A percentile compares a stretch with the other conserved stretches of the same genome.
These are phyloP conservation scores for Cyberlindnera meyerae DNA, from an alignment of 805 yeast genomes.

Conservation along the genomic window DNA sequence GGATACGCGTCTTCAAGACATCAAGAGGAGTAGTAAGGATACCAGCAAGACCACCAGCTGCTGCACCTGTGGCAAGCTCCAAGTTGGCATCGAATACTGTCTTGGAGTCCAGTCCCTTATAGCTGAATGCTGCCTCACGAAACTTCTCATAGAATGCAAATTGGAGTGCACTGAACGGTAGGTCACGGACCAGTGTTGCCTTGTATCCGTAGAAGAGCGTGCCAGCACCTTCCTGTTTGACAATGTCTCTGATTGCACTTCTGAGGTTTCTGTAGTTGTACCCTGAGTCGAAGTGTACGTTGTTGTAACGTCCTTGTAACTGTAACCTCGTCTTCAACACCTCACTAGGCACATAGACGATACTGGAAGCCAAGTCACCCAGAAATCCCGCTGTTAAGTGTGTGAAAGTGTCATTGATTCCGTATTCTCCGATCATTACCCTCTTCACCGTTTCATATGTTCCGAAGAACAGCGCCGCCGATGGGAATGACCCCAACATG, in stretches of 20 bases:
- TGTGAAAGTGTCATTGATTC: conserved; percentile 70
- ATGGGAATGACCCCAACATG: conserved; percentile 86
- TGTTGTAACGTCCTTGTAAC: conserved; percentile 83
- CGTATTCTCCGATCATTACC: conserved; percentile 53
- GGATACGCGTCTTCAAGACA: conserved; percentile 88
- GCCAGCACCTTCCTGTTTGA: conserved; percentile 62
- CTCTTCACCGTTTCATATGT: conserved; percentile 84
- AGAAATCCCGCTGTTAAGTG: conserved; percentile 82
- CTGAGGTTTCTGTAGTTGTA: conserved; percentile 77
- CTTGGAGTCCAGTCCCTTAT: conserved; percentile 28
- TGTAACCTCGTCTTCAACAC: conserved; percentile 91
- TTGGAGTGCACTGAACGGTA: conserved; percentile 94
- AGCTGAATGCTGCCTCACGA: conserved; percentile 51
- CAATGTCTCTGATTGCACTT: conserved; percentile 65
- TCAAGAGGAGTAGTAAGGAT: conserved; percentile 85
- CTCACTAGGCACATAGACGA: conserved; percentile 92
- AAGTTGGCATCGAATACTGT: conserved; percentile 48
- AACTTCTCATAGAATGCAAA: conserved; percentile 91
- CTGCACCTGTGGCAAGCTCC: conserved; percentile 87
- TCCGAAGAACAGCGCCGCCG: conserved; percentile 90
- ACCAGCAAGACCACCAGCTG: conserved; percentile 94
- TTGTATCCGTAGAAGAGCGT: conserved; percentile 88
- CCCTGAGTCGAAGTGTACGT: conserved; percentile 72
- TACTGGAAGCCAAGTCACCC: conserved; percentile 88
- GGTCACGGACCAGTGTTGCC: conserved; percentile 86